Percentiles rank a stretch among this genome's conserved stretches.
Evolutionary conservation across 495 filamentous ascomycete genomes (phyloP).

Genomic region (Ascodesmis nigricans): DNA sequence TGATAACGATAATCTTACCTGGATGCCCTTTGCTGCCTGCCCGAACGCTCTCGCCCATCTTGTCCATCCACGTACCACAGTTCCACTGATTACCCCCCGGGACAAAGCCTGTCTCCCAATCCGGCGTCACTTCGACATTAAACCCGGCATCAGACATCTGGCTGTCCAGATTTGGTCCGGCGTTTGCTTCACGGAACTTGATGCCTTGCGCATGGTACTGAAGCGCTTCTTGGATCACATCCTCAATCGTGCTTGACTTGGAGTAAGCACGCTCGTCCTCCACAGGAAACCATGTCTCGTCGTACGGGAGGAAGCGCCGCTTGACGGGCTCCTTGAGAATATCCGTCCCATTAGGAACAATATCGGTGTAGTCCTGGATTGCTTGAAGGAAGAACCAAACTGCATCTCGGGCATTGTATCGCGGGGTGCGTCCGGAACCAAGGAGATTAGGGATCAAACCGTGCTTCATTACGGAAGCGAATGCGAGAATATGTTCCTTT

Average conservation of each 20-base stretch:
- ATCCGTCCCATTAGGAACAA: slow-evolving; percentile 55
- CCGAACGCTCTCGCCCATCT: slow-evolving; percentile 94
- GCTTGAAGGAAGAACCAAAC: slow-evolving; percentile 94
- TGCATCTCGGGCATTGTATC: slow-evolving; percentile 94
- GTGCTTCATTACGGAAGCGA: slow-evolving; percentile 91
- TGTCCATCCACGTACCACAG: slow-evolving; percentile 99
- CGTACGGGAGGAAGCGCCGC: slow-evolving; percentile 80
- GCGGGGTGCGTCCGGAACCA: slow-evolving; percentile 58
- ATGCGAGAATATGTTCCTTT: slow-evolving; percentile 81
- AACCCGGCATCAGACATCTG: slow-evolving; percentile 92
- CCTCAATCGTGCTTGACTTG: slow-evolving; percentile 51
- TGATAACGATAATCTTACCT: slow-evolving; percentile 5
- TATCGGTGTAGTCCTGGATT: slow-evolving; percentile 77
- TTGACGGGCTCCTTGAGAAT: slow-evolving; percentile 57
- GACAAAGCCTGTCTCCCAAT: slow-evolving; percentile 82
- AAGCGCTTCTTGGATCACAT: slow-evolving; percentile 80
- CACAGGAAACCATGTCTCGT: slow-evolving; percentile 72
- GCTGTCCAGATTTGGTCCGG: slow-evolving; percentile 61
- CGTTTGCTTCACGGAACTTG: slow-evolving; percentile 85
- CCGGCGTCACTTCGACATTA: slow-evolving; percentile 67
- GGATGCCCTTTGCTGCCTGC: slow-evolving; percentile 88
- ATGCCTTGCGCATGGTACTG: slow-evolving; percentile 77
- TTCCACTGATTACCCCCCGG: slow-evolving; percentile 87
- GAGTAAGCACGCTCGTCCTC: slow-evolving; percentile 76
- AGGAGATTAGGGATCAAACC: slow-evolving; percentile 97